These are phyloP conservation scores for Cytospora paraplurivora DNA, from an alignment of 2,329 filamentous ascomycete species.

Conservation along the genomic window DNA sequence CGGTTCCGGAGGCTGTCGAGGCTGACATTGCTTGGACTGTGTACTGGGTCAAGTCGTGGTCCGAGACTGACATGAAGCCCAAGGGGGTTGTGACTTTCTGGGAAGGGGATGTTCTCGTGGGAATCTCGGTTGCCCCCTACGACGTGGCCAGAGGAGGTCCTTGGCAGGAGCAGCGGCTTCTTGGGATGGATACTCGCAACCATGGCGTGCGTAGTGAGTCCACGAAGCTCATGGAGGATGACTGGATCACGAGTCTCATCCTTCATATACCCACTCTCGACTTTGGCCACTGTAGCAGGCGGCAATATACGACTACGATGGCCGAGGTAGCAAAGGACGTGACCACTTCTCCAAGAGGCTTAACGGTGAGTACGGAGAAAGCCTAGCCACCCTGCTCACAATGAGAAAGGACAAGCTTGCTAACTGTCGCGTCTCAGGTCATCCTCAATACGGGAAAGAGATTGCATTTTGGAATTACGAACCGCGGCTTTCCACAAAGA, in stretches of 20 bases:
- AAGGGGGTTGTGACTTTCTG: slow-evolving; percentile 3
- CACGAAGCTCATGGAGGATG: not conserved
- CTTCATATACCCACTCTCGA: not conserved
- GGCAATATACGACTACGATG: not conserved
- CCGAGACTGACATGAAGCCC: not conserved
- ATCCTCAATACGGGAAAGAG: not conserved
- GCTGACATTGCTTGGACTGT: not conserved
- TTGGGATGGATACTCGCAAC: not conserved
- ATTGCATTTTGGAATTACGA: not conserved
- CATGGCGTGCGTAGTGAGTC: not conserved
- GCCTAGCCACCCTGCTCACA: too few species aligned
- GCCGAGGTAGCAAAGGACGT: not conserved
- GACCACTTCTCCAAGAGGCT: slow-evolving; percentile 1
- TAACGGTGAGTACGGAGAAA: not conserved
- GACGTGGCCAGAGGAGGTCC: not conserved
- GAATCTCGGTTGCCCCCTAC: not conserved
- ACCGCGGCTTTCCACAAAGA: not conserved
- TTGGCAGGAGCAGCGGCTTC: not conserved
- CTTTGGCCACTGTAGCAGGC: not conserved
- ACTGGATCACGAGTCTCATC: not conserved
- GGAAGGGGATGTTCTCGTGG: not conserved
- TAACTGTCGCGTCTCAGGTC: not conserved
- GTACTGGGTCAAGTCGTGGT: slow-evolving; percentile 6
- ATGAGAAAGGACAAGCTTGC: not conserved
- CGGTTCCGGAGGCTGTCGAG: not conserved